Conservation (phyloP, 768 basidiomycete genomes). For the Pisolithus tinctorius region DNA sequence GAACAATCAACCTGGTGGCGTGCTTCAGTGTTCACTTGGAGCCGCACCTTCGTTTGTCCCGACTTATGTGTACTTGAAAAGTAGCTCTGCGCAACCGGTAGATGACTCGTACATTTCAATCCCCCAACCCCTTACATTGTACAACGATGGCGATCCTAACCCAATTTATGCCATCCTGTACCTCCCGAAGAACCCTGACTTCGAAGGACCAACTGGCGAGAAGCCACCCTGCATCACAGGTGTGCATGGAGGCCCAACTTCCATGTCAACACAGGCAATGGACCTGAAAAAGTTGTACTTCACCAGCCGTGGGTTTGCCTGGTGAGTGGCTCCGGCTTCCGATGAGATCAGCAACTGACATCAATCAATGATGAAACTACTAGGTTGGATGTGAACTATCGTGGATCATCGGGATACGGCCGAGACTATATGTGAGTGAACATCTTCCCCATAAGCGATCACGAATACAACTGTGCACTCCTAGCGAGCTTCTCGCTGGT, state of each 20-base stretch:
- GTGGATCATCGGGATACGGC: too few species aligned
- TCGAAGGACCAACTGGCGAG: constrained; percentile 42
- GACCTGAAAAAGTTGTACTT: constrained; percentile 53
- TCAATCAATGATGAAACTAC: constrained; percentile 1
- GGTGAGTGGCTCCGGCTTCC: constrained; percentile 31
- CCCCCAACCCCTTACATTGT: constrained; percentile 7
- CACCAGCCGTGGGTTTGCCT: constrained; percentile 65
- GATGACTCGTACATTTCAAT: constrained; percentile 1
- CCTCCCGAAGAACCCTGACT: constrained; percentile 54
- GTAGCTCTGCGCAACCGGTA: too few species aligned
- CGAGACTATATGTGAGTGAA: too few species aligned
- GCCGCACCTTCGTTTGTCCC: too few species aligned
- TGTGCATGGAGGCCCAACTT: constrained; percentile 70
- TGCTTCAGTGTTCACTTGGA: constrained; percentile 5
- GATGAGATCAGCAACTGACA: too few species aligned
- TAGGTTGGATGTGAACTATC: constrained; percentile 42
- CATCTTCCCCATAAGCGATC: background rate
- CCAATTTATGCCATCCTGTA: constrained; percentile 53
- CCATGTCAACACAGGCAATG: constrained; percentile 37
- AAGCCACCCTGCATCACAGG: constrained; percentile 59
- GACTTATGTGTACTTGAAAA: too few species aligned
- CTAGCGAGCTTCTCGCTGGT: constrained; percentile 42
- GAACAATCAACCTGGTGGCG: constrained; percentile 1
- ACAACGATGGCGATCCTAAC: constrained; percentile 9
- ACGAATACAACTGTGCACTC: background rate